These are phyloP conservation scores for Phyllosticta citribraziliensis DNA, from an alignment of 2,329 filamentous ascomycete genomes.

Conservation along the genomic window DNA sequence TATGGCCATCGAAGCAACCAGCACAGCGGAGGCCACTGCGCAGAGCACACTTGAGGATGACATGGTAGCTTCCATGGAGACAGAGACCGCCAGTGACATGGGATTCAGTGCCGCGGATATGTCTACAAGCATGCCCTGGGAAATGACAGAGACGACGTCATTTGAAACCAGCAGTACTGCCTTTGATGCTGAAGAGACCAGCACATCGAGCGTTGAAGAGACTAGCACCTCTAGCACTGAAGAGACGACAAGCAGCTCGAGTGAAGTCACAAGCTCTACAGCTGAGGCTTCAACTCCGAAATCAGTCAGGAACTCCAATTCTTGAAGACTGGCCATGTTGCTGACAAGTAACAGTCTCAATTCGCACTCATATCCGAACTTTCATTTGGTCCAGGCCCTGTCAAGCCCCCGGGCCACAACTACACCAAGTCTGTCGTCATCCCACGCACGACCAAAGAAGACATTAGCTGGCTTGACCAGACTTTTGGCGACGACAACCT, in stretches of 20 bases:
- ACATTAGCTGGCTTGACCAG: conserved; percentile 38
- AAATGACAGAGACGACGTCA: not conserved
- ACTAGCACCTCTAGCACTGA: not conserved
- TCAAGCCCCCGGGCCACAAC: conserved; percentile 32
- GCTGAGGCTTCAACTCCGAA: not conserved
- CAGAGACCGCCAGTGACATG: not conserved
- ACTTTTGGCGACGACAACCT: conserved; percentile 29
- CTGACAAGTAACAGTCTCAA: not conserved
- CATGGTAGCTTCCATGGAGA: not conserved
- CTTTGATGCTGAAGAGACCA: not conserved
- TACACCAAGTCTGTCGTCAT: conserved; percentile 42
- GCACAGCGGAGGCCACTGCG: not conserved
- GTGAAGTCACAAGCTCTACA: not conserved
- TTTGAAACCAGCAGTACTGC: not conserved
- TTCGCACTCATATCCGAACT: conserved; percentile 3
- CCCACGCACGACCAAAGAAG: conserved; percentile 35
- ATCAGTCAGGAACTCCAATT: not conserved
- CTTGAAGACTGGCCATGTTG: not conserved
- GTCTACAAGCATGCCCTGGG: not conserved
- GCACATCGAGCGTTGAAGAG: not conserved
- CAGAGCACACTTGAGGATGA: not conserved
- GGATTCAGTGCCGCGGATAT: not conserved
- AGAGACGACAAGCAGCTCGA: not conserved
- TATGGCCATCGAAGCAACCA: not conserved
- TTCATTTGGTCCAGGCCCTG: conserved; percentile 15